Evolutionary conservation across 2,329 filamentous ascomycete genomes (phyloP).

Genomic region (Claviceps sp.): DNA sequence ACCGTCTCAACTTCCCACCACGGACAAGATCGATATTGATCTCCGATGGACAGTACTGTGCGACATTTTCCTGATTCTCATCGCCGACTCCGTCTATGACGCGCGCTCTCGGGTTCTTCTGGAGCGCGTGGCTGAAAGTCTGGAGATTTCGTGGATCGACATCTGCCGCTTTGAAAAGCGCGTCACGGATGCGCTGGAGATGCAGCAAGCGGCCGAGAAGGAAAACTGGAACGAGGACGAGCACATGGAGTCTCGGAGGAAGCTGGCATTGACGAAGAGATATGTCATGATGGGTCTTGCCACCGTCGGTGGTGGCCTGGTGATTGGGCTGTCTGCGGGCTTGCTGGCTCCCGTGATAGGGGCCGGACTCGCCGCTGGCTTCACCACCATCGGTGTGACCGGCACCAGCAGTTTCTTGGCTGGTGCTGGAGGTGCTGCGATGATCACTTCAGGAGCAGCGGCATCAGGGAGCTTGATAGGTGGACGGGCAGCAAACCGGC

Average conservation of each 20-base stretch:
- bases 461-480: constrained; percentile 80
- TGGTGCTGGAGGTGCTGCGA: constrained; percentile 79
- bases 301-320: constrained; percentile 84
- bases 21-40: constrained; percentile 84
- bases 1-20: constrained; percentile 68
- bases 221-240: constrained; percentile 98
- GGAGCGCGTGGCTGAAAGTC: constrained; percentile 65
- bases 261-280: constrained; percentile 65
- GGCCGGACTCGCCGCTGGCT: constrained; percentile 82
- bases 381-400: constrained; percentile 85
- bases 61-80: constrained; percentile 87
- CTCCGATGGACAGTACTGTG: constrained; percentile 94
- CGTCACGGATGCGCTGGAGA: constrained; percentile 90
- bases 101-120: constrained; percentile 72
- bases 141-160: constrained; percentile 79
- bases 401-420: constrained; percentile 83
- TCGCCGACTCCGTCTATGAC: constrained; percentile 92
- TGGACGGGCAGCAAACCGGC: constrained; percentile 67
- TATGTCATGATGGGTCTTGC: constrained; percentile 95
- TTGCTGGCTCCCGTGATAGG: constrained; percentile 88
- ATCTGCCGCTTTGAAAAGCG: constrained; percentile 95
- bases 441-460: constrained; percentile 84
- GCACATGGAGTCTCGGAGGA: constrained; percentile 76
- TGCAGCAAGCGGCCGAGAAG: constrained; percentile 88
- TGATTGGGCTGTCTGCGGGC: constrained; percentile 90